Percentiles rank a stretch among this genome's conserved stretches.
Conservation (phyloP, 2,329 filamentous ascomycete species). For the Diatrype stigma region DNA sequence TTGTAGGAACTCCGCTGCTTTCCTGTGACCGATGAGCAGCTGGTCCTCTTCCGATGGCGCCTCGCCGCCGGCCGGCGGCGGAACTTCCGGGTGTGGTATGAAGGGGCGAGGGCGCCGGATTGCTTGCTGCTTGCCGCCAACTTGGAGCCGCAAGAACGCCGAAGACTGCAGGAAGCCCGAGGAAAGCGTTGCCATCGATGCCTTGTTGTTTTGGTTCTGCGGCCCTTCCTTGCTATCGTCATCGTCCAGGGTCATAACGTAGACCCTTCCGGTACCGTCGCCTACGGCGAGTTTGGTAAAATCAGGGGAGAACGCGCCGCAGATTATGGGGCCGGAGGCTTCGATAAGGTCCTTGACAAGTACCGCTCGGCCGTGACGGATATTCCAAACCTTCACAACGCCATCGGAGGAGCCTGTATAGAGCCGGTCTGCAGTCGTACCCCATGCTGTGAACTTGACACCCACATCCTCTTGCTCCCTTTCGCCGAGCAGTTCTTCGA, state of each 20-base stretch:
- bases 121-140: slow-evolving; percentile 24
- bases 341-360: slow-evolving; percentile 51
- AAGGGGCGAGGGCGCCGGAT: slow-evolving; percentile 44
- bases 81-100: slow-evolving; percentile 47
- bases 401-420: slow-evolving; percentile 64
- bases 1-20: slow-evolving; percentile 32
- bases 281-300: slow-evolving; percentile 52
- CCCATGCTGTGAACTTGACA: slow-evolving; percentile 62
- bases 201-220: slow-evolving; percentile 24
- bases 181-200: slow-evolving; percentile 17
- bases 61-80: slow-evolving; percentile 29
- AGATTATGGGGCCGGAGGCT: slow-evolving; percentile 52
- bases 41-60: slow-evolving; percentile 14
- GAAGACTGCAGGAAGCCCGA: slow-evolving; percentile 12
- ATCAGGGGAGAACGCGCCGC: slow-evolving; percentile 56
- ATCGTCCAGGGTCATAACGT: slow-evolving; percentile 47
- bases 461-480: slow-evolving; percentile 55
- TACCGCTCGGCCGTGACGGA: slow-evolving; percentile 39
- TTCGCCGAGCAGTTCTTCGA: slow-evolving; percentile 37
- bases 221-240: slow-evolving; percentile 18
- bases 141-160: slow-evolving; percentile 30
- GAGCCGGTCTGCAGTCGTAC: slow-evolving; percentile 49
- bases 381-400: slow-evolving; percentile 59
- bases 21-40: slow-evolving; percentile 24
- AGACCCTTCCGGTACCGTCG: slow-evolving; percentile 58